Evolutionary conservation across 2,329 filamentous ascomycete species (phyloP), one percentile per base, ranked within the genome.

Genomic region (Colletotrichum sidae): DNA sequence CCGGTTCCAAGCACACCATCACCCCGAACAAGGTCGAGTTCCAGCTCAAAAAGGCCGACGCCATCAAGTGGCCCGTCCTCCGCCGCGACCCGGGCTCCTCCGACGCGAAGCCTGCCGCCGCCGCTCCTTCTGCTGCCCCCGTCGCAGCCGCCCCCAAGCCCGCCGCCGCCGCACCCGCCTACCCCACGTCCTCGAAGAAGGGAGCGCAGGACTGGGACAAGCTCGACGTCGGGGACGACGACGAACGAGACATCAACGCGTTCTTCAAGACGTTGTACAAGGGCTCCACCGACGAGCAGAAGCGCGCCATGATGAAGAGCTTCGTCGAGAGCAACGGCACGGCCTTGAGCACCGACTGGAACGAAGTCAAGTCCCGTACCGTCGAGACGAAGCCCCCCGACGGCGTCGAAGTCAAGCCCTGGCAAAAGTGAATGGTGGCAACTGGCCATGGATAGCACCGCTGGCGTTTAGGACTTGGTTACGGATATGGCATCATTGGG

Each of bases 251-350:
- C 35, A 88, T 94, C 8, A 91, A 96, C 71, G 75, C 78, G 10
- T 98, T 97, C 80, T 99, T 99, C 84, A 96, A 96, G 83, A 90
- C 91, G 73, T 83, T 99, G 2, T 98, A 95, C 80, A 88, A 91
- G 68, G 84, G 82, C 41, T 89, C 93, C 0, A 89, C 91, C 53
- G 88, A 90, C 0, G 95, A 99, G 71, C 92, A 93, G 64, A 89
- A 89, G 74, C 88, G 94, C 2, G 96, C 96, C 8, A 99, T 99
- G 96, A 93, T 96, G 88, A 99, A 99, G 87, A 97, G 93, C 74
- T 98, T 93, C 73, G 85, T 89, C 12, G 95, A 99, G 83, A 97
- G 94, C 77, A 96, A 96, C 71, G 96, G 96, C 5, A 99, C 96
- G 0, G 87, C 92, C 3, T 81, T 99, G 54, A 97, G 93, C 77